phyloP scores from a whole-genome alignment of 202 grass and related monocot species.

The Zoysia matrella region DNA sequence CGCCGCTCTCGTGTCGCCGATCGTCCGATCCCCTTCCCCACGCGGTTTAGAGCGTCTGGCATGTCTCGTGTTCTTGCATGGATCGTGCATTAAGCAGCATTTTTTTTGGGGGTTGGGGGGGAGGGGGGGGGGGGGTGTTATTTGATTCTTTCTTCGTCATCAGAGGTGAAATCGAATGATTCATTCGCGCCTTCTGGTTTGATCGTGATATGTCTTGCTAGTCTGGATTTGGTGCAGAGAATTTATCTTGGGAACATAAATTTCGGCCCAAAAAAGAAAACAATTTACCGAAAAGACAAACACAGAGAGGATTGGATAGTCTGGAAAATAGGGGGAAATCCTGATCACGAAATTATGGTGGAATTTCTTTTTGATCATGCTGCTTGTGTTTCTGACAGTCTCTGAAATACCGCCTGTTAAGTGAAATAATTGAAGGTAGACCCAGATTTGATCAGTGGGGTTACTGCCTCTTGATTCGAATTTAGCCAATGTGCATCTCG shows the following conservation, averaged over 20 bases:
- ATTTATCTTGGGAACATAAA: not conserved
- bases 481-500: not conserved
- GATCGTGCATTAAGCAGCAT: not conserved
- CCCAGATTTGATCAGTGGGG: not conserved
- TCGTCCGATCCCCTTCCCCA: not conserved
- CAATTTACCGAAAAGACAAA: not conserved
- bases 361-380: not conserved
- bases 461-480: not conserved
- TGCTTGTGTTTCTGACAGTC: constrained; percentile 3
- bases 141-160: not conserved
- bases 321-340: not conserved
- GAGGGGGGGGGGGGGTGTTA: not conserved
- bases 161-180: not conserved
- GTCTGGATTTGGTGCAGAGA: not conserved
- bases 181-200: not conserved
- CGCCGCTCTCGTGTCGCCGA: not conserved
- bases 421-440: not conserved
- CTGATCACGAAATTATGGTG: not conserved
- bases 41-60: constrained; percentile 9
- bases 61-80: not conserved
- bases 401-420: not conserved
- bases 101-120: not conserved
- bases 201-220: not conserved
- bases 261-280: not conserved
- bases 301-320: not conserved